Conservation (phyloP, 164 flowering plant genomes). For the Paratinospora sagittata region DNA sequence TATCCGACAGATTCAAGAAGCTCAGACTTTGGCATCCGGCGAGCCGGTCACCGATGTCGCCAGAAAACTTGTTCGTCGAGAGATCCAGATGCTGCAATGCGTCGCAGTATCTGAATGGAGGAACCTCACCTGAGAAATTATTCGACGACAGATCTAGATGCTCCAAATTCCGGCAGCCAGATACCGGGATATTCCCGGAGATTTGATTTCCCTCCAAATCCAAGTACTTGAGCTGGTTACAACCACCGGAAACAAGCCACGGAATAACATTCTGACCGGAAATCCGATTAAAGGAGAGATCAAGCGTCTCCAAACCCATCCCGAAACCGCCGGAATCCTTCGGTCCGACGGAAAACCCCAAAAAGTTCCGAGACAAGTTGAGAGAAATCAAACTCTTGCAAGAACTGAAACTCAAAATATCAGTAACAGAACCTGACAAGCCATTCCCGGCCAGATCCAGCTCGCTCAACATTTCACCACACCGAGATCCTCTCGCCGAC, state of each 20-base stretch:
- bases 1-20: slow-evolving; percentile 55
- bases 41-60: slow-evolving; percentile 32
- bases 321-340: slow-evolving; percentile 17
- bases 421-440: slow-evolving; percentile 48
- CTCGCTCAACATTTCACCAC: slow-evolving; percentile 29
- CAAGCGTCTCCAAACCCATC: slow-evolving; percentile 41
- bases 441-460: slow-evolving; percentile 66
- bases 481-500: slow-evolving; percentile 24
- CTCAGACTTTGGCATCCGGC: slow-evolving; percentile 37
- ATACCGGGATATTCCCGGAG: slow-evolving; percentile 33
- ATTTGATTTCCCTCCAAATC: slow-evolving; percentile 48
- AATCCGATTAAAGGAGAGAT: slow-evolving; percentile 59
- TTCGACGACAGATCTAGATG: slow-evolving; percentile 55
- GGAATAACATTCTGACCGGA: slow-evolving; percentile 35
- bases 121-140: slow-evolving; percentile 45
- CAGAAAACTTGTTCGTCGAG: slow-evolving; percentile 51
- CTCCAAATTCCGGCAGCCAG: slow-evolving; percentile 36
- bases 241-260: slow-evolving; percentile 49
- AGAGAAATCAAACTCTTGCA: slow-evolving; percentile 45
- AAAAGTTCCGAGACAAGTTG: slow-evolving; percentile 51
- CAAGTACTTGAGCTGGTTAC: slow-evolving; percentile 35
- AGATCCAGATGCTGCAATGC: slow-evolving; percentile 53
- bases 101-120: slow-evolving; percentile 35
- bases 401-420: slow-evolving; percentile 27
- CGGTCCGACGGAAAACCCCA: slow-evolving; percentile 26